Evolutionary conservation across 345 rosid genomes (phyloP), one percentile per base, ranked within the genome.

Genomic region (Syzygium jambos): DNA sequence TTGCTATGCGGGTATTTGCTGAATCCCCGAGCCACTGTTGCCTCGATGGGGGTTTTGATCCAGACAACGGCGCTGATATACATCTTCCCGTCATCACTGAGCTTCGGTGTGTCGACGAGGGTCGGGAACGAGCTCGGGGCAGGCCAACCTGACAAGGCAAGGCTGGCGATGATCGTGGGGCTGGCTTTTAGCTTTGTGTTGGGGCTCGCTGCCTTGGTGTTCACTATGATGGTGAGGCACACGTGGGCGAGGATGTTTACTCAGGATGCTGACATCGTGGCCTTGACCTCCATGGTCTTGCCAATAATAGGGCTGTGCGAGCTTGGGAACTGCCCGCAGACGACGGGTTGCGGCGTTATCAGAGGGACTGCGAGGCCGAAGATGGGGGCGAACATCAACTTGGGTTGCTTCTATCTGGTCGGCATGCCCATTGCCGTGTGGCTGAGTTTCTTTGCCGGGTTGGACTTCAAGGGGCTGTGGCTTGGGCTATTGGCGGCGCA

Each of bases 291-390:
- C 2, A 90, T 89, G 91, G 95, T 93, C 80, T 89, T 96, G 92
- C 98, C 98, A 15, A 95, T 96, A 65, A 92, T 95, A 19, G 99
- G 98, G 77, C 90, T 95, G 4, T 96, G 99, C 85, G 99, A 96
- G 89, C 93, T 96, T 22, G 99, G 99, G 23, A 96, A 95, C 87
- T 96, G 99, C 87, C 98, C 99, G 6, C 98, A 96, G 87, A 96
- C 99, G 11, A 94, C 96, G 22, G 92, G 94, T 2, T 96, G 99
- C 77, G 99, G 99, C 4, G 98, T 96, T 7, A 77, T 96, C 84
- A 90, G 99, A 91, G 99, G 99, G 55, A 93, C 95, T 3, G 99
- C 98, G 0, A 92, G 98, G 80, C 99, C 99, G 10, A 95, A 94
- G 84, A 52, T 95, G 85, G 99, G 95, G 82, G 99, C 99, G 22